Evolutionary conservation across 352 stramenopile genomes (phyloP), one percentile per base, ranked within the genome.

Genomic region (Pythium scleroteichum): DNA sequence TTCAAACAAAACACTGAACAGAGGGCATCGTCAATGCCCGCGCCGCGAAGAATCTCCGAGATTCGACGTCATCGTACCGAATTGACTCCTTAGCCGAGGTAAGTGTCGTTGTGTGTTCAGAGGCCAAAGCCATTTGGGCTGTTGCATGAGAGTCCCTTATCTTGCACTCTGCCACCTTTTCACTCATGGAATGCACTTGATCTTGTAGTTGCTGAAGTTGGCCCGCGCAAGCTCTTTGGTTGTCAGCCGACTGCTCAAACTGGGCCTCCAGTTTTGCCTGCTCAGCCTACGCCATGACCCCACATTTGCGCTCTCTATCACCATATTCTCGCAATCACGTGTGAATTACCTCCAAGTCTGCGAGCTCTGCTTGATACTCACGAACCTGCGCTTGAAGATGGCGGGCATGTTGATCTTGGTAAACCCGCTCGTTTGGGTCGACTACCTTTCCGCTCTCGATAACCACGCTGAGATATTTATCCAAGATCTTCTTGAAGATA

Each of bases 401-500:
- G 35, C 27, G 4, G 4, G 46, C 29, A 10, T 62, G 13, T 32
- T 23, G 26, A 10, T 20, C 54, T 16, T 13, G 20, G 20, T 22
- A 33, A 7, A 58, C 38, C 13, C 22, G 38, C 3, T 44, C n/a
- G 5, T 16, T 20, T 9, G 59, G 59, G 38, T 66, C 59, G 2
- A 60, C 4, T 3, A 66, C 46, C n/a, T 48, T 32, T 9, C 9
- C 3, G 7, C n/a, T 8, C 5, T 44, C 20, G 1, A 29, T 23
- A 23, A 55, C 46, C 2, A 41, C 32, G 32, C 14, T 26, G 1
- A 26, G 13, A 19, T 55, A 66, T 1, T 22, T 39, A 19, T 35
- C 53, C 49, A 66, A n/a, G 32, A 55, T 23, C 16, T 14, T 42
- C 42, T 42, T 44, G 5, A 66, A 41, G 3, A 56, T 35, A 3